Percentiles rank a stretch among this genome's conserved stretches.
Evolutionary conservation across 1,139 yeast species (phyloP).

Genomic region (Yamadazyma blattariae): DNA sequence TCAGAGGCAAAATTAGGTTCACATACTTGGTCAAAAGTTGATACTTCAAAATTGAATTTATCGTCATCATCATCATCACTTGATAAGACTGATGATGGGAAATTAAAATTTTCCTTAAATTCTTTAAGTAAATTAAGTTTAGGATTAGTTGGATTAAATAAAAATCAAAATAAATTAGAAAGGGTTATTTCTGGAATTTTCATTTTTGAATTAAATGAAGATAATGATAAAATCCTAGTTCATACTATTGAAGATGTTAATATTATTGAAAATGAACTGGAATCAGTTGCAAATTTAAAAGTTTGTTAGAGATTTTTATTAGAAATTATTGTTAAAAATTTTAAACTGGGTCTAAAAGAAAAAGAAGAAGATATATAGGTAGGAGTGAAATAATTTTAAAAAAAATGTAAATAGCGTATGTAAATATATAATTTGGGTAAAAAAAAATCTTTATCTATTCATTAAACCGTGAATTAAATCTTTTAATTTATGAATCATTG

Average conservation of each 20-base stretch:
- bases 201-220: slow-evolving; percentile 65
- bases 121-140: slow-evolving; percentile 1
- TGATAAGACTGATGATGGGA: too few relatives aligned
- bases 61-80: neutral
- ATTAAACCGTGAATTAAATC: slow-evolving; percentile 10
- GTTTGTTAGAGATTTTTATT: slow-evolving; percentile 19
- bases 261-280: slow-evolving; percentile 48
- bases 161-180: slow-evolving; percentile 29
- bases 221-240: slow-evolving; percentile 57
- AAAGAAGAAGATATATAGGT: too few relatives aligned
- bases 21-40: slow-evolving; percentile 39
- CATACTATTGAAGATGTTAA: slow-evolving; percentile 80
- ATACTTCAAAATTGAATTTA: slow-evolving; percentile 18
- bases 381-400: too few relatives aligned
- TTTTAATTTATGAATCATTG: slow-evolving; percentile 19
- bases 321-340: too few relatives aligned
- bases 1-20: slow-evolving; percentile 38
- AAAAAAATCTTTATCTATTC: too few relatives aligned
- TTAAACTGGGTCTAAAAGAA: too few relatives aligned
- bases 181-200: slow-evolving; percentile 66
- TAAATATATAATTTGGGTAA: neutral
- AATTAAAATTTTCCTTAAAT: neutral
- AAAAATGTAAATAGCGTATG: slow-evolving; percentile 1
- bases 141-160: slow-evolving; percentile 29
- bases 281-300: slow-evolving; percentile 27